phyloP scores from a whole-genome alignment of 306 rosid genomes.

The Sindora glabra region DNA sequence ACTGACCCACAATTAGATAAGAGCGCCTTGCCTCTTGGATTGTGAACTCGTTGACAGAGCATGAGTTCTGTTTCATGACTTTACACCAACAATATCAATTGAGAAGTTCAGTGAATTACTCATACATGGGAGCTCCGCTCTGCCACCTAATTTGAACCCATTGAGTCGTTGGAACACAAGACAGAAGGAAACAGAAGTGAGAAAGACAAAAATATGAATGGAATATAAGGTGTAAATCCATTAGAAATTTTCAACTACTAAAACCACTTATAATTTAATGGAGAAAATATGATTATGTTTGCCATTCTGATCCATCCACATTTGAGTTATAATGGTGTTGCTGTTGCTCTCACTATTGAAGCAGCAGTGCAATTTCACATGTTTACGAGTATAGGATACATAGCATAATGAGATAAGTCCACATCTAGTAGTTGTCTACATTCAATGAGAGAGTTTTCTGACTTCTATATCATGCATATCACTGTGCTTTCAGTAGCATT shows the following conservation, averaged over 20 bases:
- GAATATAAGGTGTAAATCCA: neutral
- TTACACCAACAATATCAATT: neutral
- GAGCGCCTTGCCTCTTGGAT: no score
- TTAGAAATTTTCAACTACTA: slow-evolving; percentile 17
- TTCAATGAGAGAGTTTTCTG: neutral
- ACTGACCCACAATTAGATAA: no score
- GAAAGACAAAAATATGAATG: neutral
- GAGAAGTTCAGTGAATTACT: neutral
- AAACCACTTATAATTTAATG: slow-evolving; percentile 15
- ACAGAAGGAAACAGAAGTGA: neutral
- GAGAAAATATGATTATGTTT: slow-evolving; percentile 30
- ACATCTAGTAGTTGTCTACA: neutral
- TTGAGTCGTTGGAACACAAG: neutral
- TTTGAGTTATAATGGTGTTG: slow-evolving; percentile 19
- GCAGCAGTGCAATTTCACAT: slow-evolving; percentile 8
- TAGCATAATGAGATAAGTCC: slow-evolving; percentile 1
- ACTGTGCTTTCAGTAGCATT: neutral
- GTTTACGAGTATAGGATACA: neutral
- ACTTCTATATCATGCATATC: neutral
- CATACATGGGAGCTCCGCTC: neutral
- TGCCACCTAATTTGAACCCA: neutral
- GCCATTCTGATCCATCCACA: no score
- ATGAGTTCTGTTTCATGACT: no score
- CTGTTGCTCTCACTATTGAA: slow-evolving; percentile 18
- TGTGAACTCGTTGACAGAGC: no score